Percentiles rank a stretch among this genome's conserved stretches.
These are phyloP conservation scores for Cladorrhinum sp. DNA, from an alignment of 2,329 filamentous ascomycete genomes.

Conservation along the genomic window DNA sequence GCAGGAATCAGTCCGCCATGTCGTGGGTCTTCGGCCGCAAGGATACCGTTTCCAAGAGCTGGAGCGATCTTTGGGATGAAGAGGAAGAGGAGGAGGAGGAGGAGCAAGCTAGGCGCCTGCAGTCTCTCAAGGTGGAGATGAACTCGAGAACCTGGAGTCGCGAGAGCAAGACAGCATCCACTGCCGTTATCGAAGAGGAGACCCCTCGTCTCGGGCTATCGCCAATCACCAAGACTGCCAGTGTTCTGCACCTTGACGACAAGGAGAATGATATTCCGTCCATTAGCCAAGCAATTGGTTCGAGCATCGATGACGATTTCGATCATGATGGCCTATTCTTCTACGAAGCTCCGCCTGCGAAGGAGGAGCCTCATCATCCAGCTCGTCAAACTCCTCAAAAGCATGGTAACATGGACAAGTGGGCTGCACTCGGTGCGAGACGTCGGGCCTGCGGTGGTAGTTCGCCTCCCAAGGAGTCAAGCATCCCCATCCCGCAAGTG, in stretches of 20 bases:
- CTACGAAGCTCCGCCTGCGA: conserved; percentile 56
- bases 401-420: conserved; percentile 70
- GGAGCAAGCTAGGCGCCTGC: conserved; percentile 58
- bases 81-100: conserved; percentile 76
- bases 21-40: conserved; percentile 76
- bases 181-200: conserved; percentile 38
- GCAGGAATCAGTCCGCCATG: conserved; percentile 66
- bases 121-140: conserved; percentile 60
- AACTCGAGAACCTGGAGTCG: conserved; percentile 79
- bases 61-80: conserved; percentile 98
- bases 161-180: conserved; percentile 55
- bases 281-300: conserved; percentile 35
- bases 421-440: conserved; percentile 82
- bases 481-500: conserved; percentile 42
- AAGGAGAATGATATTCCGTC: conserved; percentile 37
- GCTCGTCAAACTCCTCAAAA: conserved; percentile 64
- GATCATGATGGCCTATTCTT: conserved; percentile 71
- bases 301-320: conserved; percentile 59
- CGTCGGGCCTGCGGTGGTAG: conserved; percentile 63
- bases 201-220: conserved; percentile 43
- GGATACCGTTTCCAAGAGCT: conserved; percentile 90
- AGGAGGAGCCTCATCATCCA: conserved; percentile 32
- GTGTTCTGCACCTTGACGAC: conserved; percentile 30
- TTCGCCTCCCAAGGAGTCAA: conserved; percentile 40
- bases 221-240: conserved; percentile 41